phyloP scores from a whole-genome alignment of 2,329 filamentous ascomycete species.

The Botrytis pseudocinerea region DNA sequence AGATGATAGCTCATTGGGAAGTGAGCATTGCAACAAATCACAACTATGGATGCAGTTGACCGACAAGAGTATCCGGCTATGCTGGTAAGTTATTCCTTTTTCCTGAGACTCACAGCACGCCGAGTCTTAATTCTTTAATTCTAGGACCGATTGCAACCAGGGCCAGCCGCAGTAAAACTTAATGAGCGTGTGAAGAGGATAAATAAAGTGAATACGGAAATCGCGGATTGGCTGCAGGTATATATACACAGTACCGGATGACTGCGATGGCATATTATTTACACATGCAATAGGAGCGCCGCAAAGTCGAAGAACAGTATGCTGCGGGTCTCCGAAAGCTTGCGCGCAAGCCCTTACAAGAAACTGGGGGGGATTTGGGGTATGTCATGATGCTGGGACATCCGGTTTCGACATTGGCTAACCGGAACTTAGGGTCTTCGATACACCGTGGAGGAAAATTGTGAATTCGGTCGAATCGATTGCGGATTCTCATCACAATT shows the following conservation, averaged over 20 bases:
- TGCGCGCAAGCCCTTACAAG: constrained; percentile 70
- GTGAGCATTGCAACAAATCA: constrained; percentile 22
- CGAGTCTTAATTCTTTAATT: constrained; percentile 11
- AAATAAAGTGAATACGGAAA: constrained; percentile 79
- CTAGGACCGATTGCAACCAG: constrained; percentile 77
- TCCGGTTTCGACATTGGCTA: not conserved
- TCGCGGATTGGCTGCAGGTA: constrained; percentile 97
- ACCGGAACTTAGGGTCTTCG: constrained; percentile 70
- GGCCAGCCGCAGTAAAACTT: constrained; percentile 77
- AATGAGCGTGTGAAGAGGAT: constrained; percentile 88
- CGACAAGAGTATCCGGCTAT: constrained; percentile 90
- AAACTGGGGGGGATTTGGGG: constrained; percentile 81
- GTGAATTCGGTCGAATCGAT: constrained; percentile 76
- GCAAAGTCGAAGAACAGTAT: constrained; percentile 88
- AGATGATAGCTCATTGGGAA: constrained; percentile 27
- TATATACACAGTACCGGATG: not conserved
- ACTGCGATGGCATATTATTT: constrained; percentile 28
- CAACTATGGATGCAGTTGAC: constrained; percentile 71
- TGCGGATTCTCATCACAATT: constrained; percentile 78
- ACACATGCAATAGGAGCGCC: constrained; percentile 69
- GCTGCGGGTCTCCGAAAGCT: constrained; percentile 80
- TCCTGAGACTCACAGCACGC: constrained; percentile 28
- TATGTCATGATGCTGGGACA: constrained; percentile 50
- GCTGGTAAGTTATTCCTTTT: constrained; percentile 65
- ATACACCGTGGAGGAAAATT: constrained; percentile 86